Percentiles rank a stretch among this genome's conserved stretches.
phyloP scores from a whole-genome alignment of 805 yeast species.

The Candida berthetii region DNA sequence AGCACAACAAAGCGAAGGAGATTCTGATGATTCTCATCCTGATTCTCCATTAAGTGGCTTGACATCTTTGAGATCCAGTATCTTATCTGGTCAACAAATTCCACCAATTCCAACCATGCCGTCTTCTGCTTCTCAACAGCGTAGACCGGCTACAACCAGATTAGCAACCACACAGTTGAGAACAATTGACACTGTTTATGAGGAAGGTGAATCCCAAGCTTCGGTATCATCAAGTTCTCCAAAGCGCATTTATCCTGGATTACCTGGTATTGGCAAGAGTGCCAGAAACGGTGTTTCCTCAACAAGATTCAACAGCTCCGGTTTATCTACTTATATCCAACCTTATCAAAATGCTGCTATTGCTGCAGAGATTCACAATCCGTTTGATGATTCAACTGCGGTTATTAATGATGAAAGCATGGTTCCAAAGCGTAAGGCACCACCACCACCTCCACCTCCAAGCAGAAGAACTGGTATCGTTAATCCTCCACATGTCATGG shows the following conservation, averaged over 20 bases:
- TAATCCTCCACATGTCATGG: not conserved
- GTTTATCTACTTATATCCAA: slow-evolving; percentile 4
- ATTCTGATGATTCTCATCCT: no score
- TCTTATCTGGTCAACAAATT: not conserved
- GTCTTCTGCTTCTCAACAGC: no score
- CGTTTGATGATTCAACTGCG: slow-evolving; percentile 11
- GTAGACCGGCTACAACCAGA: no score
- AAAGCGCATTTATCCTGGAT: not conserved
- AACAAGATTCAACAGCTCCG: slow-evolving; percentile 13
- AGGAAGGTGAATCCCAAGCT: slow-evolving; percentile 14
- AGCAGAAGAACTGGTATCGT: slow-evolving; percentile 6
- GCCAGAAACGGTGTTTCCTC: not conserved
- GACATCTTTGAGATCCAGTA: not conserved
- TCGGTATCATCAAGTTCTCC: not conserved
- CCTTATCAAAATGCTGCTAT: no score
- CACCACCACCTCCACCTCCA: slow-evolving; percentile 15
- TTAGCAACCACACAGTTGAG: not conserved
- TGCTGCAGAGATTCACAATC: no score
- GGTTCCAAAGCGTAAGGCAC: not conserved
- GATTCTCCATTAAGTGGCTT: not conserved
- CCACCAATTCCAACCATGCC: no score
- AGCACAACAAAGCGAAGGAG: no score
- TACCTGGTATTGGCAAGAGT: not conserved
- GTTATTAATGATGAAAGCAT: no score
- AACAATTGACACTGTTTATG: slow-evolving; percentile 20